A percentile compares a stretch with the other conserved stretches of the same genome.
These are phyloP conservation scores for Fagopyrum tataricum DNA, from an alignment of 148 eudicot species.

Conservation along the genomic window DNA sequence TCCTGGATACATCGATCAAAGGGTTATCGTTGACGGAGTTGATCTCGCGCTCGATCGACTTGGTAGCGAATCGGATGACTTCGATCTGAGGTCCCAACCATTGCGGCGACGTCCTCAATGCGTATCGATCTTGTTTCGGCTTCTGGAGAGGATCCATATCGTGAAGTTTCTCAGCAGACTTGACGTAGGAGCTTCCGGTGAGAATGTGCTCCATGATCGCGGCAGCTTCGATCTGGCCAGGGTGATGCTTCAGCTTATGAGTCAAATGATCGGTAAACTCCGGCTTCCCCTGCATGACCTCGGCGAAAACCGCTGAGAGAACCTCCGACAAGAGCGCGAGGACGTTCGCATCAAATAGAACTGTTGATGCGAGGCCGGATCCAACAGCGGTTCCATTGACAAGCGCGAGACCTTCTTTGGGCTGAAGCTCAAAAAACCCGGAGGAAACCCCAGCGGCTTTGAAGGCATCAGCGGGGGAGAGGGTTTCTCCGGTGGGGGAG, in stretches of 20 bases:
- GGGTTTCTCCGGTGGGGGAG: background rate
- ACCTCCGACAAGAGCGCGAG: background rate
- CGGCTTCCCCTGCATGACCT: constrained; percentile 7
- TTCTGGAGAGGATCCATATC: constrained; percentile 12
- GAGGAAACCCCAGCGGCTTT: background rate
- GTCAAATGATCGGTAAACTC: constrained; percentile 13
- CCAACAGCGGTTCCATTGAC: constrained; percentile 13
- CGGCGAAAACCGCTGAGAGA: constrained; percentile 8
- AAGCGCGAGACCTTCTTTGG: constrained; percentile 9
- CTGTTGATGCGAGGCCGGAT: constrained; percentile 8
- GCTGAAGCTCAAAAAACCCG: constrained; percentile 6
- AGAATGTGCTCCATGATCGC: constrained; percentile 14
- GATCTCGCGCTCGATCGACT: constrained; percentile 15
- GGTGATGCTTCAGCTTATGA: constrained; percentile 14
- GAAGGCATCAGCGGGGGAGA: constrained; percentile 9
- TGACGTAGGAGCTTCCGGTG: constrained; percentile 5
- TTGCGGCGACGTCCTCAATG: constrained; percentile 9
- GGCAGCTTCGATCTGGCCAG: constrained; percentile 14
- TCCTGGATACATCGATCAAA: constrained; percentile 8
- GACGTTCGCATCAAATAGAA: constrained; percentile 1
- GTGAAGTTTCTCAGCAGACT: constrained; percentile 8
- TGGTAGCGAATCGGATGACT: constrained; percentile 7
- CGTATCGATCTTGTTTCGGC: constrained; percentile 14
- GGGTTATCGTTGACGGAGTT: background rate
- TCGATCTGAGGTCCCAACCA: constrained; percentile 14